Evolutionary conservation across 257 asterid species (phyloP), one percentile per base, ranked within the genome.

Genomic region (Solanum tarapatanum): DNA sequence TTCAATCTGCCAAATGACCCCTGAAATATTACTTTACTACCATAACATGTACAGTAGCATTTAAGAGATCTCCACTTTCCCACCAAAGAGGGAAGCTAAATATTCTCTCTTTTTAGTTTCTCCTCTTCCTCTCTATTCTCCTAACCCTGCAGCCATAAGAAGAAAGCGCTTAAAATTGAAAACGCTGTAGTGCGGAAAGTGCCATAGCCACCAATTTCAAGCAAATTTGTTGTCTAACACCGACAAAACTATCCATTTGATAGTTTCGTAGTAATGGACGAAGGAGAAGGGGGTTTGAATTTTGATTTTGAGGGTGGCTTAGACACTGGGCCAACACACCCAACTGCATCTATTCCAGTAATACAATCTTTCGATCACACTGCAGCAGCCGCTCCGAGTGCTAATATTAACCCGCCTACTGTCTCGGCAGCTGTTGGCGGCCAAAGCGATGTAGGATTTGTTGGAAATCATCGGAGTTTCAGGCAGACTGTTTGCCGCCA

Each of bases 401-500:
- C 33, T 24, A 89, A 82, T 83, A 85, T 55, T 19, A 35, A 6
- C 70, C 23, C 55, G 32, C 79, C 76, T 24, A 69, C 79, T 87
- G 88, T 88, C 23, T 17, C 90, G 83, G 45, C 35, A 26, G 16
- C 17, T 11, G 16, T 60, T 16, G 62, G 94, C 89, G 92, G 90
- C 64, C 64, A 55, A 55, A 3, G 64, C 64, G 64, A 55, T 55
- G 64, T 7, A 55, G 64, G 64, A 55, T 55, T 55, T 55, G 64
- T 55, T 55, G 64, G 64, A 21, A 89, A 85, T 74, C 87, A 96
- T 89, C 91, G 98, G 79, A 96, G 98, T 91, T 95, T 93, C 90
- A 88, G 98, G 75, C 98, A 96, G 93, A 96, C 99, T 17, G 98
- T 96, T 45, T 96, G 98, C 90, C 93, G 99, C 74, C 99, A 96